These are phyloP conservation scores for Diaporthe velutina DNA, from an alignment of 2,329 filamentous ascomycete species.

Conservation along the genomic window DNA sequence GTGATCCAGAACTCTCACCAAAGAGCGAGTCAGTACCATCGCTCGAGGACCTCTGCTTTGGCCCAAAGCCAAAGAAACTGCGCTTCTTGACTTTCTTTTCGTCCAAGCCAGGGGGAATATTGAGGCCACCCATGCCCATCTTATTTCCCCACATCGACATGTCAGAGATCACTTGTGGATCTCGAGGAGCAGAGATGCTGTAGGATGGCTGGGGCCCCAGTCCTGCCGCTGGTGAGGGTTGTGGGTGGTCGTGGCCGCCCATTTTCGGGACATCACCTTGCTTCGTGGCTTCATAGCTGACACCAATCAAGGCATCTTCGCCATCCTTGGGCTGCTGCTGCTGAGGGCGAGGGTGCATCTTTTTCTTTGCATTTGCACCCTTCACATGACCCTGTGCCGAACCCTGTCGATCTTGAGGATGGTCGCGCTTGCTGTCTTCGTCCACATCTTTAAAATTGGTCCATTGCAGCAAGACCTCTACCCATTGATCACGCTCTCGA, in stretches of 20 bases:
- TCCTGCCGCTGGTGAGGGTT: slow-evolving; percentile 44
- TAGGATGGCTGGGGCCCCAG: slow-evolving; percentile 58
- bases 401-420: slow-evolving; percentile 55
- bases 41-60: slow-evolving; percentile 69
- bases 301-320: slow-evolving; percentile 65
- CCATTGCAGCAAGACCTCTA: slow-evolving; percentile 89
- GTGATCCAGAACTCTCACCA: slow-evolving; percentile 60
- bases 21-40: slow-evolving; percentile 71
- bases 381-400: slow-evolving; percentile 53
- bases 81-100: slow-evolving; percentile 88
- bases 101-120: slow-evolving; percentile 64
- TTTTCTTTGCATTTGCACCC: slow-evolving; percentile 58
- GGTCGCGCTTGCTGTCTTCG: slow-evolving; percentile 58
- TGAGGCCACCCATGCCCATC: slow-evolving; percentile 58
- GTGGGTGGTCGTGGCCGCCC: slow-evolving; percentile 48
- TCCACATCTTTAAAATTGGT: slow-evolving; percentile 81
- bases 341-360: slow-evolving; percentile 50
- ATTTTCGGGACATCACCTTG: slow-evolving; percentile 63
- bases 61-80: slow-evolving; percentile 79
- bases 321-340: slow-evolving; percentile 47
- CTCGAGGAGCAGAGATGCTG: slow-evolving; percentile 86
- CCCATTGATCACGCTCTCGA: slow-evolving; percentile 91
- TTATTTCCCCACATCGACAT: slow-evolving; percentile 89
- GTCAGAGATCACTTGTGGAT: slow-evolving; percentile 87
- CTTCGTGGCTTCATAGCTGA: slow-evolving; percentile 70